Conservation (phyloP, 2,329 filamentous ascomycete species). For the Penicillium hordei region DNA sequence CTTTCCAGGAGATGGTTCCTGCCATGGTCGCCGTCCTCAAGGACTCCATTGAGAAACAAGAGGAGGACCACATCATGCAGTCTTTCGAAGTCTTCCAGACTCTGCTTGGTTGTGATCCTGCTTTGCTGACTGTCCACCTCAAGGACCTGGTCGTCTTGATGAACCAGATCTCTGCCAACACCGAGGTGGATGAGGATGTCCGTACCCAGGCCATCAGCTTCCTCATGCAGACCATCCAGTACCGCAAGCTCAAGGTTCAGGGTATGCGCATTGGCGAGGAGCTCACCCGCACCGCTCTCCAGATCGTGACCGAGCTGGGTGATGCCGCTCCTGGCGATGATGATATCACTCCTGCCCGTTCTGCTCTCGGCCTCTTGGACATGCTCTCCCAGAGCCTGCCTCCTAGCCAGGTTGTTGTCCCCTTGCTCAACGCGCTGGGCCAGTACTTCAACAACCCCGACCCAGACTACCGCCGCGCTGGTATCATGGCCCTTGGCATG, state of each 20-base stretch:
- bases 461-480: conserved; percentile 80
- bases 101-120: conserved; percentile 83
- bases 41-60: conserved; percentile 71
- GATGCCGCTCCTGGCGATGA: conserved; percentile 69
- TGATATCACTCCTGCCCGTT: conserved; percentile 79
- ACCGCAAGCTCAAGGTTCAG: conserved; percentile 94
- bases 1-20: conserved; percentile 79
- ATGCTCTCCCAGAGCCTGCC: conserved; percentile 85
- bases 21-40: conserved; percentile 88
- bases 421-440: conserved; percentile 81
- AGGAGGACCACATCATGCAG: conserved; percentile 86
- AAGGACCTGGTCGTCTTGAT: conserved; percentile 91
- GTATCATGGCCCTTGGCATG: conserved; percentile 87
- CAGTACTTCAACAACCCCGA: conserved; percentile 74
- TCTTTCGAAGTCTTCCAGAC: conserved; percentile 97
- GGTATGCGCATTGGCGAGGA: conserved; percentile 82
- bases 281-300: conserved; percentile 81
- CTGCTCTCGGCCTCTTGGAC: conserved; percentile 83
- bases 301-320: conserved; percentile 86
- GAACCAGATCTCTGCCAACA: conserved; percentile 79
- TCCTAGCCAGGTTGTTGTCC: conserved; percentile 90
- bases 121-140: conserved; percentile 80
- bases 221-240: conserved; percentile 87
- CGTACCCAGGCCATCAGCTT: conserved; percentile 89
- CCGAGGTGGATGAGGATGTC: conserved; percentile 75